These are phyloP conservation scores for Chlorella variabilis DNA, from an alignment of 163 green algal species.

Conservation along the genomic window DNA sequence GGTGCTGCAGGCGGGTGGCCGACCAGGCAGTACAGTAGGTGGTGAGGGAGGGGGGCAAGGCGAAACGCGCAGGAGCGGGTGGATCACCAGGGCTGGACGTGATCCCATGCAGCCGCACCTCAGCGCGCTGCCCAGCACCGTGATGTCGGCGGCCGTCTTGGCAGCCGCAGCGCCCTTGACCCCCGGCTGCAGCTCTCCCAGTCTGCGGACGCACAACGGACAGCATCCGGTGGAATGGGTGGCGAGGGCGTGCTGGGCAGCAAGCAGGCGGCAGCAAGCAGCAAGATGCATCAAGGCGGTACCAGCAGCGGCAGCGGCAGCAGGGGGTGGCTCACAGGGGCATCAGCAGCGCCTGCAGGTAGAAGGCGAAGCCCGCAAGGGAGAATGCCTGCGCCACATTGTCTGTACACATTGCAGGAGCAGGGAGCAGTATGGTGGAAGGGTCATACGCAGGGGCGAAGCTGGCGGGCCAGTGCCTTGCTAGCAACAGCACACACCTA, in stretches of 20 bases:
- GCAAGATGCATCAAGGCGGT: too few species aligned
- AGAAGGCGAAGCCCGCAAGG: not conserved
- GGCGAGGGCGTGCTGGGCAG: too few species aligned
- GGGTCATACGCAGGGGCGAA: too few species aligned
- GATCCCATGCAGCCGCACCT: not conserved
- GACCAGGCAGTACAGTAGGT: too few species aligned
- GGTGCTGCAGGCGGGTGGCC: not conserved
- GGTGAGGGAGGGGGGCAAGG: too few species aligned
- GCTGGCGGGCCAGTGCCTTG: too few species aligned
- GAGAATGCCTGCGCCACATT: not conserved
- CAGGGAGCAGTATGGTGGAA: not conserved
- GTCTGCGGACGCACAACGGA: too few species aligned
- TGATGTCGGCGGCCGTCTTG: not conserved
- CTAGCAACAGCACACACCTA: too few species aligned
- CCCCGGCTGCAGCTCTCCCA: conserved; percentile 5
- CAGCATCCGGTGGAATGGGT: too few species aligned
- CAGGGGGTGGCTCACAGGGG: not conserved
- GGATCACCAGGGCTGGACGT: too few species aligned
- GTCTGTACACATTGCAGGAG: not conserved
- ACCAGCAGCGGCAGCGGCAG: not conserved
- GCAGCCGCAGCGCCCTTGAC: not conserved
- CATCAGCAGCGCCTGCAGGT: not conserved
- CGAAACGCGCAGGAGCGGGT: too few species aligned
- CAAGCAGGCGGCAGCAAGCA: too few species aligned
- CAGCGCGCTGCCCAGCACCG: not conserved